These are phyloP conservation scores for Kwoniella sp. DNA, from an alignment of 768 basidiomycete genomes.

Conservation along the genomic window DNA sequence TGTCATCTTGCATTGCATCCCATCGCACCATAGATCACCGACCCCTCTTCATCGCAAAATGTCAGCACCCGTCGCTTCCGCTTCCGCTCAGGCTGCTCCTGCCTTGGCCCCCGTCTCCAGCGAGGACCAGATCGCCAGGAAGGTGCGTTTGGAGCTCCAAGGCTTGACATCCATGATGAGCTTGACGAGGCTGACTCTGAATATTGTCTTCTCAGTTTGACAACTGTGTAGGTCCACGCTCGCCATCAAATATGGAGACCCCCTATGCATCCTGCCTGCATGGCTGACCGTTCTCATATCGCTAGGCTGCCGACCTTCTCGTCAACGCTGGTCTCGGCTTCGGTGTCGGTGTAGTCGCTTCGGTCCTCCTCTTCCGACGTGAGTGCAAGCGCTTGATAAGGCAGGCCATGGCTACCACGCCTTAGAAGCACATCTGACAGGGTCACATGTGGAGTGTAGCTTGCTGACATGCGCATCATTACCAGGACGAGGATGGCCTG, in stretches of 20 bases:
- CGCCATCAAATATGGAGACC: not conserved
- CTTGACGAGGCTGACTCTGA: not conserved
- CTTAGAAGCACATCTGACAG: not conserved
- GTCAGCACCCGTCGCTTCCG: slow-evolving; percentile 25
- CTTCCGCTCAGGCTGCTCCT: slow-evolving; percentile 27
- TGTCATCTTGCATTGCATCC: not conserved
- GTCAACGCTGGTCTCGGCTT: slow-evolving; percentile 51
- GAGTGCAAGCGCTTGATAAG: slow-evolving; percentile 21
- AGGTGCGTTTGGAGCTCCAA: slow-evolving; percentile 67
- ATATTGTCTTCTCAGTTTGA: slow-evolving; percentile 39
- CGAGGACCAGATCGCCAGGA: slow-evolving; percentile 84
- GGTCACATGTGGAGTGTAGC: too few species aligned
- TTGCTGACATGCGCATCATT: not conserved
- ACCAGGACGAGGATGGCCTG: slow-evolving; percentile 50
- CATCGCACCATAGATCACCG: not conserved
- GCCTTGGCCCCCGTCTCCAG: slow-evolving; percentile 60
- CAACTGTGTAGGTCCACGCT: slow-evolving; percentile 39
- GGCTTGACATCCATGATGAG: not conserved
- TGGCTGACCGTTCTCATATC: not conserved
- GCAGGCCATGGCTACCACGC: not conserved
- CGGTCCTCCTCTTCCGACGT: slow-evolving; percentile 51
- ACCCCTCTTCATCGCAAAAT: slow-evolving; percentile 11
- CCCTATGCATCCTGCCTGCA: not conserved
- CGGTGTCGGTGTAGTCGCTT: slow-evolving; percentile 51
- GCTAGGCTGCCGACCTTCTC: slow-evolving; percentile 47